phyloP scores from a whole-genome alignment of 768 basidiomycete species.

The Chalciporus sphaerocephalus region DNA sequence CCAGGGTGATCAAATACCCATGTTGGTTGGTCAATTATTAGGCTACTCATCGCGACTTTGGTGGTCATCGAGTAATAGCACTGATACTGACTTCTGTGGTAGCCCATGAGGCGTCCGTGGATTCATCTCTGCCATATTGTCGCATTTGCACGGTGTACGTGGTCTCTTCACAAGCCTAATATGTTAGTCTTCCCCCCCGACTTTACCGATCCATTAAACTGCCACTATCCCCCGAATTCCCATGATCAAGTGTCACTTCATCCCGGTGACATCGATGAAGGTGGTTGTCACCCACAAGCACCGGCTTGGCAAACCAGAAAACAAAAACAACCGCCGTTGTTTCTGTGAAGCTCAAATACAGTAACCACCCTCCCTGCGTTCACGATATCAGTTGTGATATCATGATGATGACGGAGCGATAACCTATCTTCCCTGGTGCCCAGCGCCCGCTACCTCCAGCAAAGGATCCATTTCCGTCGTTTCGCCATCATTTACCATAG shows the following conservation, averaged over 20 bases:
- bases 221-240: too few relatives aligned
- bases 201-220: not conserved
- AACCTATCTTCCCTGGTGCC: conserved; percentile 1
- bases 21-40: not conserved
- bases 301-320: too few relatives aligned
- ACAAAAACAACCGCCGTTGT: too few relatives aligned
- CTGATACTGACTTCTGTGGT: not conserved
- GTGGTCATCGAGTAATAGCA: not conserved
- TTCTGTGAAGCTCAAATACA: not conserved
- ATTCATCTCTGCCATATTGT: not conserved
- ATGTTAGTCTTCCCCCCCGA: not conserved
- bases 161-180: not conserved
- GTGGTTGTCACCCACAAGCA: too few relatives aligned
- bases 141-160: not conserved
- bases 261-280: too few relatives aligned
- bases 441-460: not conserved
- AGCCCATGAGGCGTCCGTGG: not conserved
- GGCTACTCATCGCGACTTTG: not conserved
- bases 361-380: not conserved
- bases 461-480: conserved; percentile 4
- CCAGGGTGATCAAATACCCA: not conserved
- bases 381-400: not conserved
- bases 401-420: conserved; percentile 3
- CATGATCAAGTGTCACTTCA: too few relatives aligned
- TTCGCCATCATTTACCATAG: conserved; percentile 11